These are phyloP conservation scores for Stachybotrys echinatus DNA, from an alignment of 2,329 filamentous ascomycete species.

Conservation along the genomic window DNA sequence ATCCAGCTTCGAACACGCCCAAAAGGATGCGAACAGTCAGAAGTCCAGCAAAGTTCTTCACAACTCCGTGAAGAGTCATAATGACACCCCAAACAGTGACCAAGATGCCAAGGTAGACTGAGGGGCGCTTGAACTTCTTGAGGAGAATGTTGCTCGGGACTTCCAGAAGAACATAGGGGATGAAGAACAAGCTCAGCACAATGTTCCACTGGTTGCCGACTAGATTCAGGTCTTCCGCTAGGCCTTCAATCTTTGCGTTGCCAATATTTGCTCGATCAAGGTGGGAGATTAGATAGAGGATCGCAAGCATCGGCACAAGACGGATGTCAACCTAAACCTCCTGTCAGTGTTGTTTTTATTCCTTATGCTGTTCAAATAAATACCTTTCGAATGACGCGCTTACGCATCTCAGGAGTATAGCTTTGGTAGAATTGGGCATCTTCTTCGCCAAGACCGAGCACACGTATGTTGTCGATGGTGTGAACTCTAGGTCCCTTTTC, in stretches of 20 bases:
- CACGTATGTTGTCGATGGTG: conserved; percentile 20
- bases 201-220: conserved; percentile 53
- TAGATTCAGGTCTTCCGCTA: conserved; percentile 35
- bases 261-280: conserved; percentile 48
- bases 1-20: conserved; percentile 27
- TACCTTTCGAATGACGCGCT: conserved; percentile 18
- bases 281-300: conserved; percentile 51
- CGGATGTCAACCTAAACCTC: conserved; percentile 13
- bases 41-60: conserved; percentile 20
- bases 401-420: conserved; percentile 14
- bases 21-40: conserved; percentile 19
- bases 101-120: conserved; percentile 58
- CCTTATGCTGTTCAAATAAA: neutral
- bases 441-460: conserved; percentile 19
- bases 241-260: conserved; percentile 45
- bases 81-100: conserved; percentile 44
- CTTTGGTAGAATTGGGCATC: conserved; percentile 21
- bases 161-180: conserved; percentile 56
- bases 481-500: neutral
- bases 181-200: conserved; percentile 51
- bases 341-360: neutral
- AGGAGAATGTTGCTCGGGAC: conserved; percentile 59
- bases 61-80: conserved; percentile 19
- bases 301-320: conserved; percentile 45
- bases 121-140: conserved; percentile 54